Conservation (phyloP, 176 grass and related monocot genomes). For the Themeda triandra region DNA sequence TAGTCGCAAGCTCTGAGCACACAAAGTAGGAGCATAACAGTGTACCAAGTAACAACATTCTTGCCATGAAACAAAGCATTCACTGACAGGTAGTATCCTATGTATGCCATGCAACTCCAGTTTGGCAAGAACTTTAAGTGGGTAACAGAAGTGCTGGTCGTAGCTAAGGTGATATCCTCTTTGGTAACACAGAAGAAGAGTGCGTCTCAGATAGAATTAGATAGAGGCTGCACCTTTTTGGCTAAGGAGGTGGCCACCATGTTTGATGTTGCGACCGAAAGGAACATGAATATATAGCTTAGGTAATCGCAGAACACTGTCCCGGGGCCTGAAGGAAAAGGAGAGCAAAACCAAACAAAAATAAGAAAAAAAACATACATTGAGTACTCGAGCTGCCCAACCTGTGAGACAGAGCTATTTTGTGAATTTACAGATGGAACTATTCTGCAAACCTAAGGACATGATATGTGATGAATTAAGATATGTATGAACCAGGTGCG, state of each 20-base stretch:
- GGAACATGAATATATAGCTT: slow-evolving; percentile 96
- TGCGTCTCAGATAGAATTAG: background rate
- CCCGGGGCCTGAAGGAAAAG: slow-evolving; percentile 57
- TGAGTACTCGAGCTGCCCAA: background rate
- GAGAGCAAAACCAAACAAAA: background rate
- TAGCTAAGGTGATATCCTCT: background rate
- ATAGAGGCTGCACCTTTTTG: slow-evolving; percentile 56
- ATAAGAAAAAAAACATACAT: background rate
- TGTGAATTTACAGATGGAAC: background rate
- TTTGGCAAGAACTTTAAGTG: background rate
- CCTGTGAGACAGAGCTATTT: background rate
- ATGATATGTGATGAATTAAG: too few species aligned
- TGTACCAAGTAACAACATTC: background rate
- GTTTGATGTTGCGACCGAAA: slow-evolving; percentile 86
- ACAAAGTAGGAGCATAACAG: background rate
- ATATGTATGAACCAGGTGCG: background rate
- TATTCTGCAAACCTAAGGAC: background rate
- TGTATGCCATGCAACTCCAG: background rate
- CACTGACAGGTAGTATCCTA: background rate
- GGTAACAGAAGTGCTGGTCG: background rate
- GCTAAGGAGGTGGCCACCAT: slow-evolving; percentile 94
- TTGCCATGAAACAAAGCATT: background rate
- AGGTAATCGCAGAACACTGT: slow-evolving; percentile 96
- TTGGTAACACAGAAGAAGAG: background rate
- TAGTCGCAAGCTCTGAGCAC: background rate